Evolutionary conservation across 1,284 basidiomycete species (phyloP), one percentile per base, ranked within the genome.

Genomic region (Pseudozyma pruni): DNA sequence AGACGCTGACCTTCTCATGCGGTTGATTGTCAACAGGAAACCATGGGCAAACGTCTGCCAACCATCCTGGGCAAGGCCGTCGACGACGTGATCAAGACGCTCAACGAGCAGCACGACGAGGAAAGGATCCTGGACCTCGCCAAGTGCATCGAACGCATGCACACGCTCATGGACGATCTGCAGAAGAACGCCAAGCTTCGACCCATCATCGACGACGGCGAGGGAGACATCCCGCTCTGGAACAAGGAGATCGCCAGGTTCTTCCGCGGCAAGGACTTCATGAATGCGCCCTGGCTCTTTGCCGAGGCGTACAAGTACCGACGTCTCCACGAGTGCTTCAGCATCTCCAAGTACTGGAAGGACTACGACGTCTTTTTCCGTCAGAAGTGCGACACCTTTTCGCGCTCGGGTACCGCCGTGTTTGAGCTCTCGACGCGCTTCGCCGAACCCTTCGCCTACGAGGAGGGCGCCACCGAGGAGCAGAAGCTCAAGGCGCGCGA

Each of bases 241-340:
- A 98, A 98, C 85, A 96, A 97, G 84, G 85, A 84, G 69, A 78
- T 85, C 52, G 75, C 72, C 19, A 51, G 53, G 33, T 96, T 89
- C 83, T 96, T 96, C 86, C 89, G 92, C 84, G 93, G 92, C 60
- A 95, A 95, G 84, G 91, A 94, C 83, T 98, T 96, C 80, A 95
- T 96, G 92, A 94, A 93, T 76, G 83, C 82, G 16, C 79, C 80
- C 44, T 84, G 80, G 80, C 72, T 82, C 54, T 82, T 82, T 52
- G 95, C 95, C 44, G 94, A 97, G 83, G 94, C 94, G 16, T 97
- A 97, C 88, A 97, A 97, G 85, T 97, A 97, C 84, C 91, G 94
- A 78, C 90, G 93, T 40, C 59, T 98, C 55, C 92, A 93, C 71
- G 94, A 97, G 83, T 94, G 92, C 85, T 98, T 98, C 85, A 93